Conservation (phyloP, 1,284 basidiomycete genomes). For the Irpex lacteus region DNA sequence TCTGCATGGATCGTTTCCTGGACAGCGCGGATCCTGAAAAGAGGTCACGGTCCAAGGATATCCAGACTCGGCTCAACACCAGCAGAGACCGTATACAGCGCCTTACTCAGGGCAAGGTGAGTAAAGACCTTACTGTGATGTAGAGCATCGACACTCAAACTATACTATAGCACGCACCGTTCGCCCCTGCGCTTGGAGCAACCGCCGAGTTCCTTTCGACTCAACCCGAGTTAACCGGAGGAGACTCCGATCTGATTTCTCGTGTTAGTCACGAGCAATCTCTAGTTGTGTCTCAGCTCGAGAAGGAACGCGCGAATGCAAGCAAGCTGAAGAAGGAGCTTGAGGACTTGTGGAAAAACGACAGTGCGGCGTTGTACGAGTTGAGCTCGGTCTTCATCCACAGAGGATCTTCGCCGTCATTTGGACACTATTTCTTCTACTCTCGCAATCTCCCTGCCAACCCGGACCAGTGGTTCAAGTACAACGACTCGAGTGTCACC, state of each 20-base stretch:
- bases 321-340: constrained; percentile 64
- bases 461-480: constrained; percentile 90
- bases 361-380: constrained; percentile 76
- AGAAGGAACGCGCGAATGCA: constrained; percentile 53
- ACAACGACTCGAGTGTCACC: constrained; percentile 85
- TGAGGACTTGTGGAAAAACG: constrained; percentile 77
- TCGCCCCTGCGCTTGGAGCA: constrained; percentile 48
- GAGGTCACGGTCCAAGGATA: constrained; percentile 64
- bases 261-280: constrained; percentile 53
- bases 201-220: constrained; percentile 55
- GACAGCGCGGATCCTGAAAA: constrained; percentile 71
- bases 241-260: constrained; percentile 52
- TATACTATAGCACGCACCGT: constrained; percentile 51
- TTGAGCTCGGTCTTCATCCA: constrained; percentile 97
- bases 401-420: constrained; percentile 80
- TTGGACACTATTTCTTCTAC: constrained; percentile 90
- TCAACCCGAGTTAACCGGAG: constrained; percentile 41
- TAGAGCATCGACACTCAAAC: constrained; percentile 1
- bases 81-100: constrained; percentile 66
- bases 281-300: constrained; percentile 59
- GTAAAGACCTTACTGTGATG: constrained; percentile 15
- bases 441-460: constrained; percentile 75
- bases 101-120: constrained; percentile 69
- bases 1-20: constrained; percentile 93
- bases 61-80: constrained; percentile 64